A percentile compares a stretch with the other conserved stretches of the same genome.
These are phyloP conservation scores for Fusarium gaditjirri DNA, from an alignment of 2,329 filamentous ascomycete species.

Conservation along the genomic window DNA sequence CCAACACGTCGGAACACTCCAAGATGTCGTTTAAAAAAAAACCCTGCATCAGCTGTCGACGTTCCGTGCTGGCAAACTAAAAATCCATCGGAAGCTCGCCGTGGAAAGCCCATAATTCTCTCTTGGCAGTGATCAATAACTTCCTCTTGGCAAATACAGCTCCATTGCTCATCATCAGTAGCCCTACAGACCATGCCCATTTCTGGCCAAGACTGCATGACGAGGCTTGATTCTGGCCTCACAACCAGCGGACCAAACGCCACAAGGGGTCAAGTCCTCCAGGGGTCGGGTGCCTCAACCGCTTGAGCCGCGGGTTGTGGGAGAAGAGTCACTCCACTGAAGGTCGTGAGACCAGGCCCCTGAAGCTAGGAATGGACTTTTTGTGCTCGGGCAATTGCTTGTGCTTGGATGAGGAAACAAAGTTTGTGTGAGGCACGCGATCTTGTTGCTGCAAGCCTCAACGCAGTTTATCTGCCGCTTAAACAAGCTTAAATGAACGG, in stretches of 20 bases:
- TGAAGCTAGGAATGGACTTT: not conserved
- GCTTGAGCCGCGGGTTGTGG: constrained; percentile 22
- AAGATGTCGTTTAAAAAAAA: not conserved
- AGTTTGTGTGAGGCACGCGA: constrained; percentile 3
- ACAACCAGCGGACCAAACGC: constrained; percentile 3
- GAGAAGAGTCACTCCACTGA: constrained; percentile 19
- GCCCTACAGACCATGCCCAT: constrained; percentile 22
- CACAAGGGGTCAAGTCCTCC: constrained; percentile 11
- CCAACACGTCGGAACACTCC: constrained; percentile 14
- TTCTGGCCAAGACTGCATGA: constrained; percentile 24
- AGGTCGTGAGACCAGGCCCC: not conserved
- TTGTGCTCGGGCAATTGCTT: not conserved
- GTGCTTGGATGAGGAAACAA: not conserved
- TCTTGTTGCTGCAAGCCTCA: constrained; percentile 6
- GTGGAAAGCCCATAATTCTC: not conserved
- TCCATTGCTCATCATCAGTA: constrained; percentile 9
- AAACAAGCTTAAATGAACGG: constrained; percentile 38
- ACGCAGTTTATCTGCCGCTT: not conserved
- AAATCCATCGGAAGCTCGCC: not conserved
- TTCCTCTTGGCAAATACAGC: not conserved
- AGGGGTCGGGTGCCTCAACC: constrained; percentile 18
- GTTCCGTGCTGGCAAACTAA: constrained; percentile 20
- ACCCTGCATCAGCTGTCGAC: constrained; percentile 21
- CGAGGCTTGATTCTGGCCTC: constrained; percentile 30
- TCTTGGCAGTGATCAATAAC: constrained; percentile 20